These are phyloP conservation scores for Talaromyces sp. DNA, from an alignment of 2,329 filamentous ascomycete genomes.

Conservation along the genomic window DNA sequence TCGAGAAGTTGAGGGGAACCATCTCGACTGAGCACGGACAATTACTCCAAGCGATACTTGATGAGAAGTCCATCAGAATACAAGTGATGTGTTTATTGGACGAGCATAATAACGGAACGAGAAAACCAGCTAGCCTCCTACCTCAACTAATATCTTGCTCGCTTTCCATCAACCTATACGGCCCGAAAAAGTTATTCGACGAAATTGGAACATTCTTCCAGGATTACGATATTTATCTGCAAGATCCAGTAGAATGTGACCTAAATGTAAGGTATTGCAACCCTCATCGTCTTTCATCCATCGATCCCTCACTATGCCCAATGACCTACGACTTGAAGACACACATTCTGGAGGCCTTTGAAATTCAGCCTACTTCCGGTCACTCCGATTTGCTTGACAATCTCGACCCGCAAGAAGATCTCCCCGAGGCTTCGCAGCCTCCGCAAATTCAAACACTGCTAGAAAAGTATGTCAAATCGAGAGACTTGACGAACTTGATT, in stretches of 20 bases:
- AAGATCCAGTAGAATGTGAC: background rate
- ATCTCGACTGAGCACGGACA: background rate
- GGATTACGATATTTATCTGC: background rate
- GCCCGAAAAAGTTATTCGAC: background rate
- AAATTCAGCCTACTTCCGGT: background rate
- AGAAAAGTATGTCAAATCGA: background rate
- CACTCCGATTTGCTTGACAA: background rate
- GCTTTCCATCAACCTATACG: background rate
- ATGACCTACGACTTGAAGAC: background rate
- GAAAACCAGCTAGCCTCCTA: background rate
- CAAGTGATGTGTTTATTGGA: background rate
- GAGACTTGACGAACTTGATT: background rate
- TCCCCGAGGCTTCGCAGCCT: background rate
- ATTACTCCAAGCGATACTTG: background rate
- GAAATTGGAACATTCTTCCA: background rate
- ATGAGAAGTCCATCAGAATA: background rate
- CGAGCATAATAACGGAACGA: background rate
- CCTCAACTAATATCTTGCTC: background rate
- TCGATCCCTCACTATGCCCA: background rate
- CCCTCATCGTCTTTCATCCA: background rate
- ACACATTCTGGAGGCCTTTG: background rate
- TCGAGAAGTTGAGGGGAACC: background rate
- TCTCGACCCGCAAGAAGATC: background rate
- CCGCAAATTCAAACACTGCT: background rate
- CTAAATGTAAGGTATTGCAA: background rate